Evolutionary conservation across 768 basidiomycete genomes (phyloP), one percentile per base, ranked within the genome.

Genomic region (Suillus clintonianus): DNA sequence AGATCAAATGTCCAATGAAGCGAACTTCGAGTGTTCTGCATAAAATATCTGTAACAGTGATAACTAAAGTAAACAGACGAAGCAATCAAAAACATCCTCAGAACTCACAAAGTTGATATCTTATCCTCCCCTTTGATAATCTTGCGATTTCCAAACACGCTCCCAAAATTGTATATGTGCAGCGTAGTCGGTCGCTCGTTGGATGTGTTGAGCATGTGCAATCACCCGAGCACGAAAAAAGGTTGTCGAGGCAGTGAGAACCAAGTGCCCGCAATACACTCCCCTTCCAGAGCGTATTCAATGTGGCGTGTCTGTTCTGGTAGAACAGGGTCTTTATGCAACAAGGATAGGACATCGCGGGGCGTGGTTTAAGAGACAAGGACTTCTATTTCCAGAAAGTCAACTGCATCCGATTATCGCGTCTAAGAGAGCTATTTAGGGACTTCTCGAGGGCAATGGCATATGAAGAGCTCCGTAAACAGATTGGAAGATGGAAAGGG

Each of bases 71-170:
- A 6, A 60, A 50, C 22, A 19, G 24, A 54, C 7, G 30, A 50
- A 32, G 7, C 22, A 19, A 39, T 36, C 9, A 1, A 54, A 24
- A n/a, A 39, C 39, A 42, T 39, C 10, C 14, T 27, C 4, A 55
- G 30, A 27, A 65, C 72, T 48, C 58, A 74, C 74, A 64, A 45
- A n/a, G 32, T 39, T 0, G 69, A 72, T 22, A 48, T 39, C 47
- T 66, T 73, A 42, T 74, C 74, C 36, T 69, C 68, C 2, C 69
- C 74, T 56, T 67, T 74, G 27, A 74, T 22, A 53, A 74, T 36
- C 58, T 61, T 70, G 27, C 72, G 63, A 51, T 70, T 69, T n/a
- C 72, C 64, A n/a, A 74, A 56, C 30, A 74, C 53, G 24, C 73
- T 60, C 6, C 70, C 70, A 5, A 69, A 59, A 43, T 67, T 69